Evolutionary conservation across 192 early-diverging fungal species (phyloP).

Genomic region (Dissophora globulifera): DNA sequence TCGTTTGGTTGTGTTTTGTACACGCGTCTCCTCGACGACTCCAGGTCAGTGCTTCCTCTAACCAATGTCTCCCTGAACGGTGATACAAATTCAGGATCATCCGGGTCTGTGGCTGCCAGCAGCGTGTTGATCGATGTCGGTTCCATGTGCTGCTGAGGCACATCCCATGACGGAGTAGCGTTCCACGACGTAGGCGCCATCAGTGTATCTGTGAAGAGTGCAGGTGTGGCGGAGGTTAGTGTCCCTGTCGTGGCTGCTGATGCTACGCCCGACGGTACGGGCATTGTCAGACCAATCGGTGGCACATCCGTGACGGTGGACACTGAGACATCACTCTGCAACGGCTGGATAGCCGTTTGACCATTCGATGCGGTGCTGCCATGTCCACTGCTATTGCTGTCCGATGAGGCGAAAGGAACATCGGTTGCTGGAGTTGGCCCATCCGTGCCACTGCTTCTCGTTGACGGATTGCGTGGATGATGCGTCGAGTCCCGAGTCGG

Average conservation of each 20-base stretch:
- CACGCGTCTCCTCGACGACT: conserved; percentile 4
- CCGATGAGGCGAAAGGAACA: too few relatives aligned
- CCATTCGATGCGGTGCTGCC: background rate
- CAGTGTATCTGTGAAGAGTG: too few relatives aligned
- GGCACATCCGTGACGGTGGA: background rate
- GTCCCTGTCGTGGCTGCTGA: background rate
- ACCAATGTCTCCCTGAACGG: conserved; percentile 30
- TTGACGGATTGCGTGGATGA: background rate
- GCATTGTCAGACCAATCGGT: background rate
- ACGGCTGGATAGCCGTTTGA: background rate
- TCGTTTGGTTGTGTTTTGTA: conserved; percentile 39
- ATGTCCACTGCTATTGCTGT: too few relatives aligned
- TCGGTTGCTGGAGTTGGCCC: background rate
- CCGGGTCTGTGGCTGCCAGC: conserved; percentile 35
- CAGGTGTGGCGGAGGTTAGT: too few relatives aligned
- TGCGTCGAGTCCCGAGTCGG: background rate
- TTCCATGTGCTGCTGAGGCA: conserved; percentile 4
- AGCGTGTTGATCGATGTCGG: conserved; percentile 49
- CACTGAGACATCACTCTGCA: background rate
- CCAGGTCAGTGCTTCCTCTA: background rate
- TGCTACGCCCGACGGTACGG: too few relatives aligned
- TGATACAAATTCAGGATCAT: conserved; percentile 34
- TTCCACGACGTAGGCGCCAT: conserved; percentile 16
- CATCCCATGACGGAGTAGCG: background rate
- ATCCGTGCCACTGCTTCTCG: background rate